These are phyloP conservation scores for Cystofilobasidium bisporidii DNA, from an alignment of 768 basidiomycete genomes.

Conservation along the genomic window DNA sequence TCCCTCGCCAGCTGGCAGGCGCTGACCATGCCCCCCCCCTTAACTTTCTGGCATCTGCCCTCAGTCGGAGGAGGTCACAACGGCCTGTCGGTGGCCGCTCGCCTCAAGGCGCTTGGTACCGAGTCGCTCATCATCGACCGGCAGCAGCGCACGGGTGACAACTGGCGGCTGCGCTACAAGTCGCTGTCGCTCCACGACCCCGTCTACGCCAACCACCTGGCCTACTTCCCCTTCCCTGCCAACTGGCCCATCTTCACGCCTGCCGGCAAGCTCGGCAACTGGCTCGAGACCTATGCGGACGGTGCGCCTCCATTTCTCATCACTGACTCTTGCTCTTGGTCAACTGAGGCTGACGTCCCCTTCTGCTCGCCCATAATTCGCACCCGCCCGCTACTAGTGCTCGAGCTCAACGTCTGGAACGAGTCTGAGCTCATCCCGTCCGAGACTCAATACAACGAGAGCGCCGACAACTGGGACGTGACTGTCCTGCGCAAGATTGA, in stretches of 20 bases:
- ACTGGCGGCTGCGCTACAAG: conserved; percentile 51
- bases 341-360: background rate
- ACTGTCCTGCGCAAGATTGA: conserved; percentile 28
- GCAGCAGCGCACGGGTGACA: conserved; percentile 52
- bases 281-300: conserved; percentile 47
- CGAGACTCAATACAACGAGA: conserved; percentile 31
- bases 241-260: conserved; percentile 55
- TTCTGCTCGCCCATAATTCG: conserved; percentile 39
- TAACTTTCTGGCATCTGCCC: background rate
- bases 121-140: conserved; percentile 56
- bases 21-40: background rate
- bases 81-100: conserved; percentile 55
- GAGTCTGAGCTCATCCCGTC: conserved; percentile 32
- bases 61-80: conserved; percentile 56
- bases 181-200: conserved; percentile 55
- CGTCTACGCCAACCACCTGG: conserved; percentile 55
- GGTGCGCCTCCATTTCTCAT: background rate
- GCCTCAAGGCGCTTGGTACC: conserved; percentile 55
- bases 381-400: conserved; percentile 34
- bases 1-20: background rate
- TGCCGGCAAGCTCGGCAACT: conserved; percentile 55
- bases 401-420: conserved; percentile 60
- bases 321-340: no score
- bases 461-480: conserved; percentile 41
- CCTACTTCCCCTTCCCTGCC: conserved; percentile 50